Percentiles rank a stretch among this genome's conserved stretches.
phyloP scores from a whole-genome alignment of 441 rosid genomes.

The Pelargonium australe region DNA sequence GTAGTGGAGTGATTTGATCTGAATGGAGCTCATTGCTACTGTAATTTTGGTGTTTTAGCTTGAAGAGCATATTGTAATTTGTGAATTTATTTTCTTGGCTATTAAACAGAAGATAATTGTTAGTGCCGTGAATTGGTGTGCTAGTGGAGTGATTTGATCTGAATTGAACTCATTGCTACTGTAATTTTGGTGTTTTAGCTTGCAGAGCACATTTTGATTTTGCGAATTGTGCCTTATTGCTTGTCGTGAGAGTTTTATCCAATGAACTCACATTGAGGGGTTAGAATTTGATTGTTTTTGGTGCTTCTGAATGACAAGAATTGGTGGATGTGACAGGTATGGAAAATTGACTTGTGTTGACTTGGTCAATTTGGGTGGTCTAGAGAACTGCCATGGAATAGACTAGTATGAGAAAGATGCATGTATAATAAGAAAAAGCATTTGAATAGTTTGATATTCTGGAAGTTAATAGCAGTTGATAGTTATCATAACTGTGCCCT shows the following conservation, averaged over 20 bases:
- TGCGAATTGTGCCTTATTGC: not conserved
- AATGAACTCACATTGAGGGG: not conserved
- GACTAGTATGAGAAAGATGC: conserved; percentile 1
- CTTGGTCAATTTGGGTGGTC: not conserved
- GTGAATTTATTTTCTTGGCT: too few species aligned
- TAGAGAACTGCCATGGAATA: not conserved
- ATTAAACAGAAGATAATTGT: not conserved
- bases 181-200: not conserved
- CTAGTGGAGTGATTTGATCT: not conserved
- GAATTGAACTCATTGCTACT: not conserved
- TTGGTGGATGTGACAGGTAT: conserved; percentile 4
- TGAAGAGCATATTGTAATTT: not conserved
- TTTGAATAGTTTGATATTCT: conserved; percentile 4
- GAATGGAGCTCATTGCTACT: not conserved
- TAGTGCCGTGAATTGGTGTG: not conserved
- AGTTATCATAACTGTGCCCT: not conserved
- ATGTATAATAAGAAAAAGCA: not conserved
- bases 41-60: not conserved
- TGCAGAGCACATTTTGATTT: not conserved
- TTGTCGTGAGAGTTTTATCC: not conserved
- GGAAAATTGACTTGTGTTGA: not conserved
- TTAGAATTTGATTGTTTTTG: not conserved
- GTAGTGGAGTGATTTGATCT: not conserved
- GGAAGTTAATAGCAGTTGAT: conserved; percentile 2
- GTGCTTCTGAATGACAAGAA: not conserved